Evolutionary conservation across 73 alveolate genomes (phyloP).

Genomic region (Paramecium primaurelia): DNA sequence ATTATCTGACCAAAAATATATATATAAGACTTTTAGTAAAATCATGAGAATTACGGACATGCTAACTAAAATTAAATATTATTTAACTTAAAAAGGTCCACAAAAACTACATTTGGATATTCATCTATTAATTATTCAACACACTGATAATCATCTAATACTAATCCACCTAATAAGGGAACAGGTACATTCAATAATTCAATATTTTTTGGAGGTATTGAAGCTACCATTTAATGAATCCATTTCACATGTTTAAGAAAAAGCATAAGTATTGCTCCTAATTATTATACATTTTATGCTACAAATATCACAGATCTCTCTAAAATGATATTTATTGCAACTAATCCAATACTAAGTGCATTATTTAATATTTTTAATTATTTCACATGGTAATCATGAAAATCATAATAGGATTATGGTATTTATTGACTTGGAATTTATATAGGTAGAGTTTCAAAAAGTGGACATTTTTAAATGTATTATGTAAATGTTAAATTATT

Average conservation of each 20-base stretch:
- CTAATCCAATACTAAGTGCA: background rate
- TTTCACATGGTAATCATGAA: background rate
- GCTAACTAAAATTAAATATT: background rate
- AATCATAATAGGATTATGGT: background rate
- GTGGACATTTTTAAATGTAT: background rate
- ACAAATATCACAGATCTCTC: background rate
- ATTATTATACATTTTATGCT: background rate
- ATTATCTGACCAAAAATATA: background rate
- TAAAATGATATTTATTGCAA: background rate
- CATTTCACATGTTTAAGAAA: background rate
- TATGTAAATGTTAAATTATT: background rate
- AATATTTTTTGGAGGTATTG: conserved; percentile 1
- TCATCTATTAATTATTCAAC: background rate
- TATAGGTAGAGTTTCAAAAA: background rate
- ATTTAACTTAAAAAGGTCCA: background rate
- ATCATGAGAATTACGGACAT: background rate
- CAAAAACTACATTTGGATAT: background rate
- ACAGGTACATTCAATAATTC: conserved; percentile 18
- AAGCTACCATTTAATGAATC: conserved; percentile 25
- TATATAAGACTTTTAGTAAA: background rate
- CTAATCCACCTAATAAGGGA: conserved; percentile 14
- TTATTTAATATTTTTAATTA: background rate
- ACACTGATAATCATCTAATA: background rate
- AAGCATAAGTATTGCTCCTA: background rate
- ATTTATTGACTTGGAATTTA: background rate